Percentiles rank a stretch among this genome's conserved stretches.
These are phyloP conservation scores for Alectoria sarmentosa DNA, from an alignment of 495 filamentous ascomycete genomes.

Conservation along the genomic window DNA sequence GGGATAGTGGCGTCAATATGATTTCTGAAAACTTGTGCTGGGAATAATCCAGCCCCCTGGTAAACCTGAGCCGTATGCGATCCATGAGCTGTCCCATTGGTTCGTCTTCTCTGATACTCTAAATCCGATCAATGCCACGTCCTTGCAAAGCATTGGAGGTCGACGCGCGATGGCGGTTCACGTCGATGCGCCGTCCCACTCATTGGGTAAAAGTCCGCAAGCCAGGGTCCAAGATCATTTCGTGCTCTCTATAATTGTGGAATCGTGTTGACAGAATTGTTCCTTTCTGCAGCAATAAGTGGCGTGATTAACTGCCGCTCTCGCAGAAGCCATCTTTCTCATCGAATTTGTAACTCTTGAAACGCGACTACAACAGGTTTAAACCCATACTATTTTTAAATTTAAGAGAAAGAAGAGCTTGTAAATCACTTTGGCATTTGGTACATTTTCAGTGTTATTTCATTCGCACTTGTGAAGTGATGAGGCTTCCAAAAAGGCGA, in stretches of 20 bases:
- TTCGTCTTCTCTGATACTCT: neutral
- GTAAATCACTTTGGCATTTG: too few relatives aligned
- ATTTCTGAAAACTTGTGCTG: too few relatives aligned
- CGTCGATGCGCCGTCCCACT: neutral
- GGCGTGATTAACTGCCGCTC: too few relatives aligned
- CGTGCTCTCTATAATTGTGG: too few relatives aligned
- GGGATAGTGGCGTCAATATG: too few relatives aligned
- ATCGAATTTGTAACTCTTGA: too few relatives aligned
- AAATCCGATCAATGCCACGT: neutral
- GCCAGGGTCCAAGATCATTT: neutral
- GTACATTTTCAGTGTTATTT: neutral
- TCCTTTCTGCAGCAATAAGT: too few relatives aligned
- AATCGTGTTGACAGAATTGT: too few relatives aligned
- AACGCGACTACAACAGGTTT: too few relatives aligned
- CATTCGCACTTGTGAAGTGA: neutral
- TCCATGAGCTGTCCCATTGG: neutral
- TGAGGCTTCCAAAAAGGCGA: neutral
- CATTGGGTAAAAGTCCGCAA: neutral
- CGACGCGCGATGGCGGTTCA: neutral
- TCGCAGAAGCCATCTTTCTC: too few relatives aligned
- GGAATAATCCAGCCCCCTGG: neutral
- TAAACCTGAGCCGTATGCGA: neutral
- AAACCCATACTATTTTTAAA: too few relatives aligned
- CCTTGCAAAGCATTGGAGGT: neutral
- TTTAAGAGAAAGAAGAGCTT: too few relatives aligned